Base-by-base conservation (phyloP, 192 early-diverging fungal genomes). In the Phycomyces blakesleeanus region DNA sequence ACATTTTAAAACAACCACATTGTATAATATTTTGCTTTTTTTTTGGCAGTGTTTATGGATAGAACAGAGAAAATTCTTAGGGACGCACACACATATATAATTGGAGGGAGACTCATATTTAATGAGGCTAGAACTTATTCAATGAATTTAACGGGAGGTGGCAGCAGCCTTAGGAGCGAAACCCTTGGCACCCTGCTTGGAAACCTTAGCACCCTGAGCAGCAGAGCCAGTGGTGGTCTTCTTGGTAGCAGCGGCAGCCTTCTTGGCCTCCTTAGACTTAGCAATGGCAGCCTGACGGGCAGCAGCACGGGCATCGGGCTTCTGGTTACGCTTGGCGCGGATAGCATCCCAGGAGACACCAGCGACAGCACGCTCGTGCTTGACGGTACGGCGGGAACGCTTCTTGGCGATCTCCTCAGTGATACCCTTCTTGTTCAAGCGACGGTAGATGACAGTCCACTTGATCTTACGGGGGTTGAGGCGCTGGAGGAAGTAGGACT, bases 351-450 rank as follows among this genome's bases (percentile, higher is more conserved):
- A 86, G 65, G 94, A 90, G 55, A 91, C 92, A 83, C 95, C 95
- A 59, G 95, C 95, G 67, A 98, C 82, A 58, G 88, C 92, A 83
- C 96, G 91, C 80, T 93, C 88, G 82, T 84, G 87, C 89, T 98
- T 96, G 72, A 95, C 91, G 59, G 88, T 83, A 76, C 92, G 91
- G 77, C 89, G 85, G 51, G 89, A 88, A 80, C 91, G 87, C 90
- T 96, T 98, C 90, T 96, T 96, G 78, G 91, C 71, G 41, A 89
- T 85, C 83, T 96, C 95, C 78, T 93, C 91, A 78, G 87, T 89
- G 71, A 93, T 87, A 81, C 94, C 96, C 93, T 98, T 98, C 87
- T 93, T 93, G 88, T 97, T 91, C 75, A 95, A 86, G 83, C 92
- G 93, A 77, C 96, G 92, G 91, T 88, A 97, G 66, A 95, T 88